These are phyloP conservation scores for Syzygium aqueum DNA, from an alignment of 345 rosid genomes.

Conservation along the genomic window DNA sequence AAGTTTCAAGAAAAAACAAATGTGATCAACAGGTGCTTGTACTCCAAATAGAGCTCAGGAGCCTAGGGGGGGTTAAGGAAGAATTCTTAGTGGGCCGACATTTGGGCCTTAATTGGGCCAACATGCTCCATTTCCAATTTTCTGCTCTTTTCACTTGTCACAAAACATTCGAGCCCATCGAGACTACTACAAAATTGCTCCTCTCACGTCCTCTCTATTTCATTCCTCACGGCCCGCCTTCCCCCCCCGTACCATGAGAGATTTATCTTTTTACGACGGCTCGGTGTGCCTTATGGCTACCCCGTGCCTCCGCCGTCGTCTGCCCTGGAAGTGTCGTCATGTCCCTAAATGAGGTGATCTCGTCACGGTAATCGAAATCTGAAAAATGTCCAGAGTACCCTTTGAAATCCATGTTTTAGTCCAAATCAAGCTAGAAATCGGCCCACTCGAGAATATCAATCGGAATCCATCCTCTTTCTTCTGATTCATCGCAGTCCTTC, in stretches of 20 bases:
- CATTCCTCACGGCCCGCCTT: background rate
- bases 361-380: background rate
- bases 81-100: background rate
- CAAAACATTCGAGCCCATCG: background rate
- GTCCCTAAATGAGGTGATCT: background rate
- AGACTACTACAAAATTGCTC: background rate
- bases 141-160: background rate
- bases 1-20: background rate
- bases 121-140: background rate
- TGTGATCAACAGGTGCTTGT: background rate
- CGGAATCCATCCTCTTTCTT: background rate
- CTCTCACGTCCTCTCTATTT: background rate
- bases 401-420: background rate
- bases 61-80: background rate
- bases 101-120: background rate
- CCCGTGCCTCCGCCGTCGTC: background rate
- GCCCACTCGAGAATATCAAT: background rate
- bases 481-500: background rate
- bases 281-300: background rate
- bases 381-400: background rate
- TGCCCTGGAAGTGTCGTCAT: too few relatives aligned
- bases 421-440: background rate
- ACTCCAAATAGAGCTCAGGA: background rate
- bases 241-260: background rate
- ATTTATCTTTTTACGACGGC: background rate